Base-by-base conservation (phyloP, 2,329 filamentous ascomycete genomes). In the Davidsoniella australis region DNA sequence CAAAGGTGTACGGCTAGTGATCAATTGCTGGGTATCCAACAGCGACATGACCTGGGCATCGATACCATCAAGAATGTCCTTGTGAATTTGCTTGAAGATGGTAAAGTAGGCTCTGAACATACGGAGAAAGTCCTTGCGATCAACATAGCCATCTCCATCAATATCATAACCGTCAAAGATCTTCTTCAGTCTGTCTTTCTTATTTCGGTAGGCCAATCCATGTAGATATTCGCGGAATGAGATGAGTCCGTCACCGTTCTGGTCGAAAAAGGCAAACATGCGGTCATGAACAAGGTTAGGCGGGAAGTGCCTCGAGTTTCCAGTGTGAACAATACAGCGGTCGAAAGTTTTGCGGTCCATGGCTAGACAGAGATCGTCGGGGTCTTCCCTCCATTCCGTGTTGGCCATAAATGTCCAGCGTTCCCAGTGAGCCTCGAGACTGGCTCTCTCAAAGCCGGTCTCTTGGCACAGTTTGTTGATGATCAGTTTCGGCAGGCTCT, bases 201-300 rank as follows among this genome's bases (percentile, higher is more conserved):
- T 68, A 57, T 77, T 80, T 24, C 76, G 67, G 57, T 78, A 81
- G 4, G 86, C 80, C 44, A 95, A 69, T 1, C 86, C 91, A 51
- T 82, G 78, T 20, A 96, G 67, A 59, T 95, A 98, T 61, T 98
- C 91, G 45, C 85, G 75, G 57, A 98, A 96, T 6, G 85, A 84
- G 57, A 98, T 95, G 6, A 94, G 68, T 18, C 83, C 84, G 60
- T 98, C 86, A 40, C 78, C 74, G 61, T 96, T 89, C 29, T 80
- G 84, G 63, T 98, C 91, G 62, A 95, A 98, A 62, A 95, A 95
- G 46, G 84, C 78, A 64, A 96, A 98, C 75, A 95, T 91, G 56
- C 91, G 82, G 62, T 98, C 89, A 60, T 94, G 91, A 52, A 98
- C 85, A 12, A 94, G 75, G 61, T 93, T 95, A 1, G 89, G 85